phyloP scores from a whole-genome alignment of 305 asterid species.

The Rubia occidens region DNA sequence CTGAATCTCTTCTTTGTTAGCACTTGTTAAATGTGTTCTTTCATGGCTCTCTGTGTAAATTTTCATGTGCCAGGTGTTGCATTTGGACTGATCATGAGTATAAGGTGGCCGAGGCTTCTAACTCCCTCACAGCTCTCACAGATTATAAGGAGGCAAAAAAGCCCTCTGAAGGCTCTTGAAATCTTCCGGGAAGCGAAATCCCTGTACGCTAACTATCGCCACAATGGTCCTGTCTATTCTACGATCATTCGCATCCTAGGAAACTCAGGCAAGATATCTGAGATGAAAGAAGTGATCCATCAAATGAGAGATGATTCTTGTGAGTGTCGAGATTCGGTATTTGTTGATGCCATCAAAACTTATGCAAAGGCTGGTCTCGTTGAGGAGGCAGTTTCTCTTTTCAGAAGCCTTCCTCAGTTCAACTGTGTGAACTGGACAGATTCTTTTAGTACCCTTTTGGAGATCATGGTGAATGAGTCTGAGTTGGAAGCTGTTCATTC shows the following conservation, averaged over 20 bases:
- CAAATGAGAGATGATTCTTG: constrained; percentile 73
- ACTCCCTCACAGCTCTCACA: constrained; percentile 58
- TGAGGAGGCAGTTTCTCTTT: constrained; percentile 57
- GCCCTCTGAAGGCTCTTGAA: constrained; percentile 68
- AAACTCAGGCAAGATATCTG: constrained; percentile 40
- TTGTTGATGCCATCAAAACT: constrained; percentile 48
- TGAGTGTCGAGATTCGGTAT: constrained; percentile 54
- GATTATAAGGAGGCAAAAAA: constrained; percentile 57
- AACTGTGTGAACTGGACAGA: constrained; percentile 58
- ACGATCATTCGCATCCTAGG: constrained; percentile 51
- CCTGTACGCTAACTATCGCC: constrained; percentile 50
- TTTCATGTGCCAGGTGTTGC: constrained; percentile 13
- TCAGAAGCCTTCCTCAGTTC: constrained; percentile 47
- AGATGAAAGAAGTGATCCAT: constrained; percentile 47
- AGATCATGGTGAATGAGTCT: constrained; percentile 46
- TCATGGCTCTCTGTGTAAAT: neutral
- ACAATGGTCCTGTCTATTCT: constrained; percentile 57
- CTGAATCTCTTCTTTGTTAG: neutral
- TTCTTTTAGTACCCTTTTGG: constrained; percentile 50
- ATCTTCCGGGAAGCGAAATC: constrained; percentile 50
- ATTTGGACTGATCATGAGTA: constrained; percentile 28
- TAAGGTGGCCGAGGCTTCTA: constrained; percentile 67
- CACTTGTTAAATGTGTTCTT: neutral
- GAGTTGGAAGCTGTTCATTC: constrained; percentile 36
- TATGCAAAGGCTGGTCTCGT: constrained; percentile 44